Base-by-base conservation (phyloP, 805 yeast genomes). In the Saccharomycopsis amapae region DNA sequence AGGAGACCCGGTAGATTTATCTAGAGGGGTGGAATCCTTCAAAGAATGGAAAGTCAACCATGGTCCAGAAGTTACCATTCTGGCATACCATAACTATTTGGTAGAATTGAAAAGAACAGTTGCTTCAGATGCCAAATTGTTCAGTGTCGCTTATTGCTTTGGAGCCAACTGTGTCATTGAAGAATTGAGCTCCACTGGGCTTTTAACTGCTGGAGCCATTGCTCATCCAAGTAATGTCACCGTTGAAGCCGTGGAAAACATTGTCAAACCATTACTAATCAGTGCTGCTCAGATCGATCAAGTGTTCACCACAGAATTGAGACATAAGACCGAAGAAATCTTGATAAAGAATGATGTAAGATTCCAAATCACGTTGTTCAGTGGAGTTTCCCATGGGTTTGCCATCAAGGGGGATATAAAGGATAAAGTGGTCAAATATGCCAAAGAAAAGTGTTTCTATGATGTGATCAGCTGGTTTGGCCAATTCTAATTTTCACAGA, bases 191-290 rank as follows among this genome's bases (percentile, higher is more conserved):
- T 54, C 56, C 1, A 49, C 40, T 5, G 73, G 73, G 22, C 37
- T 56, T 5, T 71, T 75, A 30, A 73, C 74, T 50, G 84, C 71
- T 17, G 86, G 75, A 55, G 94, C 90, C 13, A 63, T 77, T 52
- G 93, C 93, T 6, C 97, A 89, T 64, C 96, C 97, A 4, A 81
- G 94, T 2, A 71, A 81, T 51, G 80, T 85, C 13, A 49, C 70
- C 10, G 70, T 72, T 30, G 88, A 78, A 32, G 94, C 84, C 57
- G 70, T 86, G 40, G 74, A 69, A 43, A 73, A 66, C 1, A 61
- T 89, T 54, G 75, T 71, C 53, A 65, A 63, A 50, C 95, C 95
- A 18, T 37, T 89, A 24, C 53, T 79, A 52, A 79, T 88, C 53
- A 70, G 85, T 18, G 85, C 85, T 45, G 94, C 95, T 40, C 86